A percentile compares a stretch with the other conserved stretches of the same genome.
These are phyloP conservation scores for Sporothrix protearum DNA, from an alignment of 2,329 filamentous ascomycete species.

Conservation along the genomic window DNA sequence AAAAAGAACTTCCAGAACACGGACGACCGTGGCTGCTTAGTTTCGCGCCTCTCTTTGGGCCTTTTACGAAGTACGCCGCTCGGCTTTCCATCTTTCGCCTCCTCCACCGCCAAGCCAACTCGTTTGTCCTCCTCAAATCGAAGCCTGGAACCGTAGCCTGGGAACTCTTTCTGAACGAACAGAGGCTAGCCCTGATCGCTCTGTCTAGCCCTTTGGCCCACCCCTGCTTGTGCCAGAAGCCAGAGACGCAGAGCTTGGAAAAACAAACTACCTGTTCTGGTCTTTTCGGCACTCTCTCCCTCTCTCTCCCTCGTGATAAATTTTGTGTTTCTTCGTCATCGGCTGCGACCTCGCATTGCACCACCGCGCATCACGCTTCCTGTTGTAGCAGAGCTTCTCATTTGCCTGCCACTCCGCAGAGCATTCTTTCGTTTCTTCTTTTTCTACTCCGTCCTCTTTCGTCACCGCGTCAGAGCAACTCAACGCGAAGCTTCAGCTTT, in stretches of 20 bases:
- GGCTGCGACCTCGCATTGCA: not conserved
- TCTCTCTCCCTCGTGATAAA: conserved; percentile 13
- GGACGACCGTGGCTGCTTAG: conserved; percentile 2
- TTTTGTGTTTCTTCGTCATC: conserved; percentile 19
- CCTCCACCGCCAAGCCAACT: conserved; percentile 12
- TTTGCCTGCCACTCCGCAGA: not conserved
- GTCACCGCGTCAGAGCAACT: conserved; percentile 5
- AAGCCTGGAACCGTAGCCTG: too few species aligned
- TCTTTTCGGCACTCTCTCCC: conserved; percentile 14
- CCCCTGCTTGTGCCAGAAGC: conserved; percentile 2
- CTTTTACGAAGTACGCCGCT: not conserved
- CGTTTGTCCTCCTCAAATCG: not conserved
- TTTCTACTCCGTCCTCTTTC: not conserved
- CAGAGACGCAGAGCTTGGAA: conserved; percentile 18
- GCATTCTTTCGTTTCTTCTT: not conserved
- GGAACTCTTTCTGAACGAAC: not conserved
- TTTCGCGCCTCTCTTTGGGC: conserved; percentile 10
- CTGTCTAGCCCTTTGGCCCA: conserved; percentile 1
- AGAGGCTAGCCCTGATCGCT: conserved; percentile 5
- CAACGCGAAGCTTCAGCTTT: too few species aligned
- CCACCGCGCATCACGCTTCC: conserved; percentile 1
- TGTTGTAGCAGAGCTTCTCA: not conserved
- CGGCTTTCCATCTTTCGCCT: conserved; percentile 3
- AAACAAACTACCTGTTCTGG: conserved; percentile 22
- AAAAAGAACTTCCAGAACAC: not conserved